A percentile compares a stretch with the other conserved stretches of the same genome.
Conservation (phyloP, 192 early-diverging fungal genomes). For the Coemansia sp. region DNA sequence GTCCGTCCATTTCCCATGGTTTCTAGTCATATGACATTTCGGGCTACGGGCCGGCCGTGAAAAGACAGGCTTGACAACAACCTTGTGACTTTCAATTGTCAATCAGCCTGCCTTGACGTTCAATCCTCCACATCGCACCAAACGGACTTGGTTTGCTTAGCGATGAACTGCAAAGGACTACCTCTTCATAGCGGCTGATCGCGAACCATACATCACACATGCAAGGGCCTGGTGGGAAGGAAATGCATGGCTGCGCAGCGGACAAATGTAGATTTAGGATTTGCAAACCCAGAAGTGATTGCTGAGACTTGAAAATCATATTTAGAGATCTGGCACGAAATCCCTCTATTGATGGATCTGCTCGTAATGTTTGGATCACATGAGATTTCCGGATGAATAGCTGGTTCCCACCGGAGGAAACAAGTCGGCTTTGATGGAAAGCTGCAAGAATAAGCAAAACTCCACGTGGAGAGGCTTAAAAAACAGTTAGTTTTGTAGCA, state of each 20-base stretch:
- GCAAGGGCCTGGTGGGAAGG: slow-evolving; percentile 7
- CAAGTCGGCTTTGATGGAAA: not conserved
- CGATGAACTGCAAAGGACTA: not conserved
- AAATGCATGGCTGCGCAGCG: not conserved
- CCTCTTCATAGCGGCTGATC: too few relatives aligned
- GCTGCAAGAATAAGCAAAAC: not conserved
- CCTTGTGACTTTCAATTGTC: not conserved
- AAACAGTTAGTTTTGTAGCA: not conserved
- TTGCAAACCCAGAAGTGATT: not conserved
- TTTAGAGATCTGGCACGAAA: not conserved
- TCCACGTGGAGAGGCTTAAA: not conserved
- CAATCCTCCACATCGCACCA: too few relatives aligned
- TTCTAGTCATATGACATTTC: not conserved
- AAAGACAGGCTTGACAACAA: not conserved
- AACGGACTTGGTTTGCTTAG: not conserved
- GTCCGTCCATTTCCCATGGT: too few relatives aligned
- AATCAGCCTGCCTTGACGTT: too few relatives aligned
- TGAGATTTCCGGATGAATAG: not conserved
- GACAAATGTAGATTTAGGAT: not conserved
- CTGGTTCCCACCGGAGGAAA: not conserved
- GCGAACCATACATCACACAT: not conserved
- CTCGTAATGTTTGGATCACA: not conserved
- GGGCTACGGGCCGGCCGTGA: too few relatives aligned
- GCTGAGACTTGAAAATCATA: not conserved
- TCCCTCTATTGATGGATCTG: not conserved